phyloP scores from a whole-genome alignment of 1,139 yeast species.

The Diutina catenulata region DNA sequence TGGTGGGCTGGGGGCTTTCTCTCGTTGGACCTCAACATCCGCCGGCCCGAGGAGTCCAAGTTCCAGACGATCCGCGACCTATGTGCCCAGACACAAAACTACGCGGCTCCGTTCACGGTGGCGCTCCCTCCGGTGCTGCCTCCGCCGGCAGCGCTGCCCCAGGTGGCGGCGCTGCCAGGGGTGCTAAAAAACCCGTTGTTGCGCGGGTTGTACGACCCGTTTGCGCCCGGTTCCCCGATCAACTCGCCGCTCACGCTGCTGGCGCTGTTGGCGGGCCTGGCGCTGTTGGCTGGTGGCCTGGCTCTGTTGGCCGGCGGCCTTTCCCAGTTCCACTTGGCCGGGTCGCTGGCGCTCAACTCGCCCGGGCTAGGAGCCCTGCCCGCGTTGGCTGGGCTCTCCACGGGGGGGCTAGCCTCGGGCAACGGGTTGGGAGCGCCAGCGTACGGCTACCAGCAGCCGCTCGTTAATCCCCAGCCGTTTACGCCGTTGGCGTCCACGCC shows the following conservation, averaged over 20 bases:
- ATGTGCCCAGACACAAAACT: slow-evolving; percentile 35
- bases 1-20: slow-evolving; percentile 64
- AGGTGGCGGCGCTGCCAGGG: neutral
- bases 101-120: slow-evolving; percentile 46
- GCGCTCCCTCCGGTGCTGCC: slow-evolving; percentile 23
- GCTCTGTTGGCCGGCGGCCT: neutral
- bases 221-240: neutral
- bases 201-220: slow-evolving; percentile 3
- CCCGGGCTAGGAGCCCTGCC: neutral
- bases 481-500: neutral
- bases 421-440: neutral
- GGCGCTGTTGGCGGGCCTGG: too few species aligned
- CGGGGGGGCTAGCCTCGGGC: neutral
- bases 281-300: too few species aligned
- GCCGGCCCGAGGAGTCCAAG: slow-evolving; percentile 36
- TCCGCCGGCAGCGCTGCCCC: neutral
- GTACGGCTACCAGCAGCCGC: slow-evolving; percentile 1
- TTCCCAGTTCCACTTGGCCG: neutral
- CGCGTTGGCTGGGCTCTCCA: neutral
- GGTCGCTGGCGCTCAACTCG: neutral
- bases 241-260: neutral
- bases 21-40: slow-evolving; percentile 39
- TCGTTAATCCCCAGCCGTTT: slow-evolving; percentile 5
- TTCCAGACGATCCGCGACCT: slow-evolving; percentile 35
- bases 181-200: neutral